Percentiles rank a stretch among this genome's conserved stretches.
phyloP scores from a whole-genome alignment of 129 eudicot genomes.

The Deinandra increscens region DNA sequence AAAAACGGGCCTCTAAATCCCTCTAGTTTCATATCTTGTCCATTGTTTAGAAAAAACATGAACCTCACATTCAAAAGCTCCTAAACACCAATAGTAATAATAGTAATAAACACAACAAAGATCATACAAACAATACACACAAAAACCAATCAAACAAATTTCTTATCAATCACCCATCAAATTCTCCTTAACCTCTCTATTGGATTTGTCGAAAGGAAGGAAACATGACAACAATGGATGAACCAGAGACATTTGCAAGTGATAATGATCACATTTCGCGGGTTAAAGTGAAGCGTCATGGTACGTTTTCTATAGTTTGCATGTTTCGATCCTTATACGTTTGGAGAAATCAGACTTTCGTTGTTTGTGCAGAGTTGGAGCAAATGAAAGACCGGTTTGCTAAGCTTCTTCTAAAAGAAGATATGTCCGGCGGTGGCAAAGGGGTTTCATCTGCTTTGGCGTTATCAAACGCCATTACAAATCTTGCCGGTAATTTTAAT shows the following conservation, averaged over 20 bases:
- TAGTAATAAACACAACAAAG: slow-evolving; percentile 8
- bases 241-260: slow-evolving; percentile 7
- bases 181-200: too few species aligned
- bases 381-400: slow-evolving; percentile 79
- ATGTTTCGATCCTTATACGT: not conserved
- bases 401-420: slow-evolving; percentile 77
- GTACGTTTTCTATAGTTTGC: slow-evolving; percentile 11
- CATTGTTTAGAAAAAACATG: slow-evolving; percentile 32
- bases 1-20: not conserved
- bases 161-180: too few species aligned
- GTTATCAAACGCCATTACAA: slow-evolving; percentile 80
- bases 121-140: slow-evolving; percentile 13
- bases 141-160: slow-evolving; percentile 10
- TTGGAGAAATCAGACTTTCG: not conserved
- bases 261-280: slow-evolving; percentile 22
- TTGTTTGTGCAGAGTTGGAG: slow-evolving; percentile 51
- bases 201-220: not conserved
- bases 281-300: slow-evolving; percentile 21
- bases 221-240: slow-evolving; percentile 22
- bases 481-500: slow-evolving; percentile 62
- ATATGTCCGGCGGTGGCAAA: slow-evolving; percentile 93
- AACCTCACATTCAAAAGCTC: slow-evolving; percentile 49
- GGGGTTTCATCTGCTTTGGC: slow-evolving; percentile 93
- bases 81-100: slow-evolving; percentile 30
- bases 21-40: slow-evolving; percentile 4